phyloP scores from a whole-genome alignment of 345 rosid genomes.

The Melaleuca alternifolia region DNA sequence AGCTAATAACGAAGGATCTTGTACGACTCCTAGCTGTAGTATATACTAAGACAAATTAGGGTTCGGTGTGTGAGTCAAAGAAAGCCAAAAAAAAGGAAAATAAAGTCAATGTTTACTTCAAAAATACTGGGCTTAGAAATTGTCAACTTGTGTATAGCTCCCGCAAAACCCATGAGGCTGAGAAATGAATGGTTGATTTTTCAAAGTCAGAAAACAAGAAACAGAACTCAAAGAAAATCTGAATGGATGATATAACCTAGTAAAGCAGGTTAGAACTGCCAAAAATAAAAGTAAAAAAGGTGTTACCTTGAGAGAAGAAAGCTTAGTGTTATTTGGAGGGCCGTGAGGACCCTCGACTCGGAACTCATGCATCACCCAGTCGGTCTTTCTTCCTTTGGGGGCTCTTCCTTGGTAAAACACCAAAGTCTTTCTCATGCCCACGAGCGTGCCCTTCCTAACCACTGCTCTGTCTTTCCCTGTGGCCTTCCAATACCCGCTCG shows the following conservation, averaged over 20 bases:
- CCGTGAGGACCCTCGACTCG: slow-evolving; percentile 47
- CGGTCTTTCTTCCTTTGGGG: slow-evolving; percentile 69
- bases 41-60: neutral
- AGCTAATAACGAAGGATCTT: neutral
- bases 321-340: slow-evolving; percentile 9
- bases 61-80: neutral
- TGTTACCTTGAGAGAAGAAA: slow-evolving; percentile 23
- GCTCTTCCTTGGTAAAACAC: slow-evolving; percentile 95
- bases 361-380: slow-evolving; percentile 97
- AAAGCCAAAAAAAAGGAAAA: neutral
- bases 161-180: neutral
- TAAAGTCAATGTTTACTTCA: neutral
- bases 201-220: neutral
- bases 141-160: neutral
- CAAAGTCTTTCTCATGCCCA: slow-evolving; percentile 90
- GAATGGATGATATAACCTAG: neutral
- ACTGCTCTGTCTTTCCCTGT: slow-evolving; percentile 73
- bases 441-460: slow-evolving; percentile 38
- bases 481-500: slow-evolving; percentile 90
- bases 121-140: neutral
- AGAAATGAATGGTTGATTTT: neutral
- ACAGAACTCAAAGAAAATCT: neutral
- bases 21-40: neutral
- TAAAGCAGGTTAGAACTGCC: neutral
- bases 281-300: neutral